These are phyloP conservation scores for Peronosclerospora sorghi DNA, from an alignment of 352 stramenopile genomes.

Conservation along the genomic window DNA sequence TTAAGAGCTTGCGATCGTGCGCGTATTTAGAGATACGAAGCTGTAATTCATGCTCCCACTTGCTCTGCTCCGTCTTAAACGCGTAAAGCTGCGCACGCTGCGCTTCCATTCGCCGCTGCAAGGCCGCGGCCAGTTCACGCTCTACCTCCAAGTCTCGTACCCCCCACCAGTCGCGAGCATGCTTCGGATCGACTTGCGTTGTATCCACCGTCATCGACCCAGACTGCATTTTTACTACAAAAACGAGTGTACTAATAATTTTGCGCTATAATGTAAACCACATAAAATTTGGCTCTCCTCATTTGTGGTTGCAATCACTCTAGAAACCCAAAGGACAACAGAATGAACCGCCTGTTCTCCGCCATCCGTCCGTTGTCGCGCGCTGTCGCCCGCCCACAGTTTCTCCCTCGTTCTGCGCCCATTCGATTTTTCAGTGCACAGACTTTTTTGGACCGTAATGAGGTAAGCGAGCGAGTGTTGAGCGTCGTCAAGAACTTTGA, in stretches of 20 bases:
- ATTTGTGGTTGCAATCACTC: conserved; percentile 9
- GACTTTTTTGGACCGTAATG: conserved; percentile 82
- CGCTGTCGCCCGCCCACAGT: conserved; percentile 37
- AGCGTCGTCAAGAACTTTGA: conserved; percentile 99
- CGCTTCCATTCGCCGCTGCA: conserved; percentile 63
- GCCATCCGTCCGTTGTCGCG: conserved; percentile 57
- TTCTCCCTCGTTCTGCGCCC: conserved; percentile 15
- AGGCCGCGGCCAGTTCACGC: conserved; percentile 24
- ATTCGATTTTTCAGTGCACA: conserved; percentile 74
- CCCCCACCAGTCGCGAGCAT: conserved; percentile 47
- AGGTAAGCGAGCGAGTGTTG: conserved; percentile 96
- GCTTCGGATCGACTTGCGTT: conserved; percentile 2
- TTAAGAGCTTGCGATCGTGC: conserved; percentile 66
- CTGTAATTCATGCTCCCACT: conserved; percentile 73
- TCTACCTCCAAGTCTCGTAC: conserved; percentile 32
- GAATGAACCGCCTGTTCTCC: conserved; percentile 73
- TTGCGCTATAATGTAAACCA: not conserved
- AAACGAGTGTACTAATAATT: not conserved
- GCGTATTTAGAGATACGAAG: conserved; percentile 68
- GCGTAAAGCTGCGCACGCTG: conserved; percentile 60
- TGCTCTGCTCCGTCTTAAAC: conserved; percentile 75
- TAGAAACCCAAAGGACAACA: conserved; percentile 2
- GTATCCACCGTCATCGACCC: not conserved
- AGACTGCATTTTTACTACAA: conserved; percentile 1
- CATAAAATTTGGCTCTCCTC: conserved; percentile 1